These are phyloP conservation scores for Suillus luteus DNA, from an alignment of 768 basidiomycete genomes.

Conservation along the genomic window DNA sequence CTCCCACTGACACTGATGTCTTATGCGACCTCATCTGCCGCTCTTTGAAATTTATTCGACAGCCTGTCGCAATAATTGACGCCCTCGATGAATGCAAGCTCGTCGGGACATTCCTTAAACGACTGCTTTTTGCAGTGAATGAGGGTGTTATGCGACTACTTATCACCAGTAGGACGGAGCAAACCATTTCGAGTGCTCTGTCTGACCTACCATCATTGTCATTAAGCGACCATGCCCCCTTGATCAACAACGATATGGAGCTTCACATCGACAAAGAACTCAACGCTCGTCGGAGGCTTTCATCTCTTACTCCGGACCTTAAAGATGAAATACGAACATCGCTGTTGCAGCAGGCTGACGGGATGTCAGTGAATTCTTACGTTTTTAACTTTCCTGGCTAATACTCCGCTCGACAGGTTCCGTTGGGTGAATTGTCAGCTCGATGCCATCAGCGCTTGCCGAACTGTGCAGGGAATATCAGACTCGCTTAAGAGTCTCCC, in stretches of 20 bases:
- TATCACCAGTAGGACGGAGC: constrained; percentile 22
- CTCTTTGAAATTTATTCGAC: background rate
- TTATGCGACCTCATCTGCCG: constrained; percentile 11
- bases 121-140: constrained; percentile 7
- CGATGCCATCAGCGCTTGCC: constrained; percentile 17
- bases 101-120: constrained; percentile 14
- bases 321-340: constrained; percentile 16
- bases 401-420: constrained; percentile 16
- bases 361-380: constrained; percentile 19
- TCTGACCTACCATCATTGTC: constrained; percentile 13
- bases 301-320: constrained; percentile 10
- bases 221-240: constrained; percentile 11
- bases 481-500: constrained; percentile 21
- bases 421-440: constrained; percentile 28
- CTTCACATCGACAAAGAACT: constrained; percentile 20
- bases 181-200: constrained; percentile 14
- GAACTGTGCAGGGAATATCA: constrained; percentile 14
- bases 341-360: constrained; percentile 18
- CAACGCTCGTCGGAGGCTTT: constrained; percentile 11
- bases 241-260: constrained; percentile 16
- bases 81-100: constrained; percentile 26
- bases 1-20: constrained; percentile 9
- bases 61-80: constrained; percentile 21
- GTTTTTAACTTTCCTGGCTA: background rate
- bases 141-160: constrained; percentile 15